Base-by-base conservation (phyloP, 352 stramenopile genomes). In the Pythium phragmitis region DNA sequence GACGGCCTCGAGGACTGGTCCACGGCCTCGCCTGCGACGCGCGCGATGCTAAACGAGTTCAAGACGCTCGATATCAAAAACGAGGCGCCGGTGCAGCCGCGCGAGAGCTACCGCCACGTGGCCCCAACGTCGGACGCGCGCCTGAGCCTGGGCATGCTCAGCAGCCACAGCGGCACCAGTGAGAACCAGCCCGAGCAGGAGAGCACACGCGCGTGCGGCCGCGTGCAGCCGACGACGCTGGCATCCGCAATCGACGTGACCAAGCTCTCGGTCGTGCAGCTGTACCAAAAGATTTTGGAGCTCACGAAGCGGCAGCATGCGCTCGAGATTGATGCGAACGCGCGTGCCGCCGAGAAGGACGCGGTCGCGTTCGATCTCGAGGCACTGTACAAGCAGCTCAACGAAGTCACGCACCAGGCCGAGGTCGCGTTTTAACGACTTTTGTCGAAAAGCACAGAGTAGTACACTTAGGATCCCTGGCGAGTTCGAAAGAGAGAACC, bases 241-340 rank as follows among this genome's bases (percentile, higher is more conserved):
- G 17, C 7, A 33, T 39, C 6, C 6, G 30, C 14, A 2, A 14
- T 19, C 34, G 58, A 63, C 3, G 51, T 70, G 14, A 50, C 17
- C 33, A 83, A 82, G 55, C 70, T 69, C 14, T 76, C 74, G 42
- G 67, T 89, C 55, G 77, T 85, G 58, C 75, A 76, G 53, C 58
- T 89, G 16, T 89, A 89, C 64, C 77, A 89, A 63, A 73, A 77
- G 61, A 82, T 89, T 36, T 39, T 89, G 37, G 77, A 85, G 65
- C 63, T 85, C 47, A 89, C 80, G 7, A 87, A 82, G 69, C 58
- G 73, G 46, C 77, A 85, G 60, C 77, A 87, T 53, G 65, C 74
- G 21, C 55, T 89, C 23, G 75, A 89, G 63, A 53, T 67, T 5
- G 69, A 79, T 34, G 67, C 75, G 1, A 60, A 77, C n/a, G 69